Conservation (phyloP, 2,329 filamentous ascomycete genomes). For the Exophiala mesophila region DNA sequence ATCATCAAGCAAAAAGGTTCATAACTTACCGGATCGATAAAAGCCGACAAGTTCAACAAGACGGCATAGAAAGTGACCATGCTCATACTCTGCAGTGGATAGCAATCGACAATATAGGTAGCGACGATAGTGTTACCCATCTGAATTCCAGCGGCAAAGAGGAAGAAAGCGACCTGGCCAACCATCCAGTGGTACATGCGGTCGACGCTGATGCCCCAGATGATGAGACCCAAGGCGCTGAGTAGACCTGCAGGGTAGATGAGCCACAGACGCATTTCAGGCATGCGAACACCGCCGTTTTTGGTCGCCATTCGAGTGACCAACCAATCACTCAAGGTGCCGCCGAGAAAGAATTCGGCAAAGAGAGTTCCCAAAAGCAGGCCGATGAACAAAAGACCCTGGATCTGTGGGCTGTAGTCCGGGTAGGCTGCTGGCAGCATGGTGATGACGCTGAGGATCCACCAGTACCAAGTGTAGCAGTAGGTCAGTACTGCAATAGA, state of each 20-base stretch:
- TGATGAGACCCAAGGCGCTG: slow-evolving; percentile 46
- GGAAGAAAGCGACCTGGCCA: slow-evolving; percentile 52
- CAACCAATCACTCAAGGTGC: slow-evolving; percentile 49
- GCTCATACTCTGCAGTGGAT: slow-evolving; percentile 52
- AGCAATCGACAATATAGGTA: slow-evolving; percentile 53
- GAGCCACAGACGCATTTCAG: slow-evolving; percentile 55
- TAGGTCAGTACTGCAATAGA: slow-evolving; percentile 46
- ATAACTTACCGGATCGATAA: slow-evolving; percentile 38
- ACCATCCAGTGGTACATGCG: slow-evolving; percentile 53
- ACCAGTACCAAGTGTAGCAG: slow-evolving; percentile 55
- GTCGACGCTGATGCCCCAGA: slow-evolving; percentile 55
- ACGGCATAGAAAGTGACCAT: slow-evolving; percentile 53
- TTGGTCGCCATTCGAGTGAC: slow-evolving; percentile 43
- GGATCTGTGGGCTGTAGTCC: slow-evolving; percentile 45
- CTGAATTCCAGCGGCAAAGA: slow-evolving; percentile 53
- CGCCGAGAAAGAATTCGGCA: slow-evolving; percentile 50
- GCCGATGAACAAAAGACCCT: slow-evolving; percentile 52
- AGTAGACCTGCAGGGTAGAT: slow-evolving; percentile 50
- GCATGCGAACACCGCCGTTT: slow-evolving; percentile 40
- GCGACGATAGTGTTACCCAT: slow-evolving; percentile 52
- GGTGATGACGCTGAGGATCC: slow-evolving; percentile 51
- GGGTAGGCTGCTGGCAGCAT: slow-evolving; percentile 50
- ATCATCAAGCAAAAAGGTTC: too few species aligned
- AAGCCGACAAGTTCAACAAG: slow-evolving; percentile 49
- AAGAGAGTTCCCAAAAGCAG: slow-evolving; percentile 50